These are phyloP conservation scores for Cladosporium sp. DNA, from an alignment of 2,329 filamentous ascomycete species.

Conservation along the genomic window DNA sequence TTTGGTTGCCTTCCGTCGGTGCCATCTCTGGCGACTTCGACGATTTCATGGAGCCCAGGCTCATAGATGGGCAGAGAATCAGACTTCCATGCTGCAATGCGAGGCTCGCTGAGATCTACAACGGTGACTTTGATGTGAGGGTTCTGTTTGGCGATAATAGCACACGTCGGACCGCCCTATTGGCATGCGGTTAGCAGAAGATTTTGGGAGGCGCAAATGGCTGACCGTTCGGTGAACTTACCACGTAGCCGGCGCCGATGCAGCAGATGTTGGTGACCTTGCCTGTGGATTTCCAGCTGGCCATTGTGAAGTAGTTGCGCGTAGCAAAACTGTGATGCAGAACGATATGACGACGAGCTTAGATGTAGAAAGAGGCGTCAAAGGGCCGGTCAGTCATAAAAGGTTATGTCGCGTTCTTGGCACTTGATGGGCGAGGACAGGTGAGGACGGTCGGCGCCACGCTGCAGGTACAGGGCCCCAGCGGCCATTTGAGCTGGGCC, in stretches of 20 bases:
- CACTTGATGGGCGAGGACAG: constrained; percentile 6
- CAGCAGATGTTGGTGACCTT: constrained; percentile 60
- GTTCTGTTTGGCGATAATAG: constrained; percentile 72
- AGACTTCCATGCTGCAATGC: constrained; percentile 73
- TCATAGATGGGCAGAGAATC: constrained; percentile 75
- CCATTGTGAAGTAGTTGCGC: constrained; percentile 1
- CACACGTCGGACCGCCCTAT: constrained; percentile 66
- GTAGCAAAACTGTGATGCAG: not conserved
- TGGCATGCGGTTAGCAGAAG: constrained; percentile 4
- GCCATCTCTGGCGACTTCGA: constrained; percentile 61
- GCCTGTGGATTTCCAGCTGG: constrained; percentile 18
- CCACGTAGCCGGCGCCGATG: constrained; percentile 75
- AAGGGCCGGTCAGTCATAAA: constrained; percentile 6
- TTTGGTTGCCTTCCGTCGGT: constrained; percentile 56
- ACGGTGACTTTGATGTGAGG: constrained; percentile 70
- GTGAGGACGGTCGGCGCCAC: constrained; percentile 13
- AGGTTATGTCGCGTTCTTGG: constrained; percentile 18
- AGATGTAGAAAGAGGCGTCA: constrained; percentile 2
- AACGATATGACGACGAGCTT: not conserved
- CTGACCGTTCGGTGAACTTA: constrained; percentile 6
- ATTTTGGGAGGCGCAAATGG: not conserved
- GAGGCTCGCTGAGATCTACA: constrained; percentile 66
- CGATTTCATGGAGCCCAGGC: constrained; percentile 67
- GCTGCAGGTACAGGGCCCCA: constrained; percentile 21
- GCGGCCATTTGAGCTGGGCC: not conserved